These are phyloP conservation scores for Xylaria grammica DNA, from an alignment of 495 filamentous ascomycete genomes.

Conservation along the genomic window DNA sequence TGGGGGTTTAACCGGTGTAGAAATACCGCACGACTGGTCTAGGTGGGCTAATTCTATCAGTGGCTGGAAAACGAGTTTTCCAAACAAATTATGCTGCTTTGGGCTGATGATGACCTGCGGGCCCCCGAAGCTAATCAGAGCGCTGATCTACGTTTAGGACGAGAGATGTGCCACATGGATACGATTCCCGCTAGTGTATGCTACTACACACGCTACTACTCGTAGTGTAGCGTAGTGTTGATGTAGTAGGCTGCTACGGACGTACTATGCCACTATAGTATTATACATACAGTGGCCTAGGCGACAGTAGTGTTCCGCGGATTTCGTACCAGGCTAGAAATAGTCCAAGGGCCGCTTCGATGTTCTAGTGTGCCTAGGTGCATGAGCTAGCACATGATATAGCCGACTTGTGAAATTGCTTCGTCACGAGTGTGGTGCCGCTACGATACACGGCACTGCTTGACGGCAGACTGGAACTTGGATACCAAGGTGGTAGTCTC, in stretches of 20 bases:
- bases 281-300: too few relatives aligned
- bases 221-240: background rate
- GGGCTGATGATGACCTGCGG: background rate
- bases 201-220: background rate
- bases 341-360: background rate
- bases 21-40: background rate
- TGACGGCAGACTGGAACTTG: too few relatives aligned
- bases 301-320: background rate
- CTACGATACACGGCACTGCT: background rate
- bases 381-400: background rate
- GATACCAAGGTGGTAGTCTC: background rate
- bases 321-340: slow-evolving; percentile 16
- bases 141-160: slow-evolving; percentile 22
- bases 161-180: slow-evolving; percentile 25
- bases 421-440: background rate
- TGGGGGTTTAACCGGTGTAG: background rate
- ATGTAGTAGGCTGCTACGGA: background rate
- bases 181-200: background rate
- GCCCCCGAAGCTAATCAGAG: slow-evolving; percentile 5
- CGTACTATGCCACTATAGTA: background rate
- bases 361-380: slow-evolving; percentile 19
- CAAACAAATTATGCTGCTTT: slow-evolving; percentile 6
- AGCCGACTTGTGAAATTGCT: background rate
- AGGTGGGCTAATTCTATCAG: background rate
- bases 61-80: slow-evolving; percentile 10